Evolutionary conservation across 208 protist genomes (phyloP), one percentile per base, ranked within the genome.

Genomic region (Crithidia fasciculata): DNA sequence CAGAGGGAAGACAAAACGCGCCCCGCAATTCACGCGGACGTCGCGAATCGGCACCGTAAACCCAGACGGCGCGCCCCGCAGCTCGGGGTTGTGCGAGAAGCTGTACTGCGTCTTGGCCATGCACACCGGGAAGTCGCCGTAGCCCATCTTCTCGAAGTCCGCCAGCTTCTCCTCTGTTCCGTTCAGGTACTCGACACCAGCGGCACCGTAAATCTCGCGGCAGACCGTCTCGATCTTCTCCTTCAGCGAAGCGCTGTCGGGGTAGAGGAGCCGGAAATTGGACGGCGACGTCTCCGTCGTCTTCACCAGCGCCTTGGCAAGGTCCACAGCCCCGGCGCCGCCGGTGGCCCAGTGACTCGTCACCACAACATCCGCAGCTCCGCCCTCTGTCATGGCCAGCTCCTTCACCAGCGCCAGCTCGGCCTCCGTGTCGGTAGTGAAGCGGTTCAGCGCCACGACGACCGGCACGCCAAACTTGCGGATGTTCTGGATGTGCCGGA

Each of bases 91-190:
- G 81, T 95, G 85, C 16, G 93, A 98, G 52, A 99, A 93, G 39
- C 93, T 98, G 73, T 98, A 96, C 78, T 99, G 98, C 37, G 98
- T 99, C 88, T 99, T 99, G 28, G 98, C 97, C 93, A 99, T 99
- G 81, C 98, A 99, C 49, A 99, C 94, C 18, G 93, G 91, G 63
- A 95, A 96, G 62, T 72, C 57, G 12, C 92, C 96, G 78, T 94
- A 98, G 50, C 92, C 91, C 36, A 76, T 74, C 59, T 28, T 69
- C 68, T 95, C 85, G 72, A 95, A 98, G 18, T 87, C 76, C 9
- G 85, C 85, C 53, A 99, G 86, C 74, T 98, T 91, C 54, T 89
- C 81, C 56, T 95, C 89, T 10, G 96, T 97, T 70, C 83, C 78
- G 78, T 91, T 84, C n/a, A 86, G 77, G 80, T 95, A 98, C 57